These are phyloP conservation scores for Trypanosoma lewisi DNA, from an alignment of 208 protist genomes.

Conservation along the genomic window DNA sequence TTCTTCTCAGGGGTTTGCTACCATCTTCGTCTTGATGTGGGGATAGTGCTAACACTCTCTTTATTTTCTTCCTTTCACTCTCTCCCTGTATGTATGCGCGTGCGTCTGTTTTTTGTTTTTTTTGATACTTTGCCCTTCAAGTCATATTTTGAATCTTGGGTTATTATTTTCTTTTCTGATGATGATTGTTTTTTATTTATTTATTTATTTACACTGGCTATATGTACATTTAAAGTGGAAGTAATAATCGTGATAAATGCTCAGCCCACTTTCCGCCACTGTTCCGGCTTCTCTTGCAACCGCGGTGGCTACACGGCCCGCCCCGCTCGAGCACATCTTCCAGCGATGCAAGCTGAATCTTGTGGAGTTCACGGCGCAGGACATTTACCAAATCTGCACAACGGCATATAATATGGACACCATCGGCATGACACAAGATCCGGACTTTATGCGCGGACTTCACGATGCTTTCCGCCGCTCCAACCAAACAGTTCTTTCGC, in stretches of 20 bases:
- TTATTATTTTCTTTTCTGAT: not conserved
- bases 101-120: conserved; percentile 8
- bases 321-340: conserved; percentile 51
- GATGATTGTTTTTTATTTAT: conserved; percentile 7
- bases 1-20: not conserved
- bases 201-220: not conserved
- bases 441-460: conserved; percentile 83
- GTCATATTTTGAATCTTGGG: not conserved
- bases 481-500: conserved; percentile 78
- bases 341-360: conserved; percentile 59
- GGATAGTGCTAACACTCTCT: no score
- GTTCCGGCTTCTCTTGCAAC: conserved; percentile 20
- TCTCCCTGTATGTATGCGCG: no score
- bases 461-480: conserved; percentile 62
- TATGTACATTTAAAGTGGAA: not conserved
- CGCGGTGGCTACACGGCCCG: conserved; percentile 3
- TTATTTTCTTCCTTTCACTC: no score
- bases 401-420: conserved; percentile 62
- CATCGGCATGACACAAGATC: conserved; percentile 62
- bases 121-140: not conserved
- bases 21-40: no score
- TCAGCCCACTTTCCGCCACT: conserved; percentile 23
- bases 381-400: conserved; percentile 81
- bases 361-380: conserved; percentile 77
- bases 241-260: conserved; percentile 13